Percentiles rank a stretch among this genome's conserved stretches.
These are phyloP conservation scores for Didymella glomerata DNA, from an alignment of 2,329 filamentous ascomycete genomes.

Conservation along the genomic window DNA sequence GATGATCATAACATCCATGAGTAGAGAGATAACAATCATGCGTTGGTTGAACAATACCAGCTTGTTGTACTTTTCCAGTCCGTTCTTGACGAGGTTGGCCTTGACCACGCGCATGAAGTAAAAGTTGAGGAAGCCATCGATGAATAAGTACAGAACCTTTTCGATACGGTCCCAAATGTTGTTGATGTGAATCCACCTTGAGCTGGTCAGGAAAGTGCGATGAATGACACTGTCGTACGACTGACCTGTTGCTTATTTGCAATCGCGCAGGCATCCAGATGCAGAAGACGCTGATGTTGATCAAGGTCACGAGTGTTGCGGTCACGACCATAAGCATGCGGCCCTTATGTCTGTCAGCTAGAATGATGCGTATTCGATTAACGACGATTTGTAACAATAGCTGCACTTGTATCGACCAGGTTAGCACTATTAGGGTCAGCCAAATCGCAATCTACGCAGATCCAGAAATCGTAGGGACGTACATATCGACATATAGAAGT, in stretches of 20 bases:
- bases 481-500: constrained; percentile 42
- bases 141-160: constrained; percentile 36
- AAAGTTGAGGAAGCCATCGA: constrained; percentile 36
- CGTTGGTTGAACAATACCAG: constrained; percentile 39
- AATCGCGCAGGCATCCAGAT: constrained; percentile 44
- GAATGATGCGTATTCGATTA: constrained; percentile 40
- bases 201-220: neutral
- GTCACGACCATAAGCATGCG: constrained; percentile 26
- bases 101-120: constrained; percentile 40
- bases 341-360: constrained; percentile 30
- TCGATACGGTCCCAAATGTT: constrained; percentile 40
- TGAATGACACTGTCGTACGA: neutral
- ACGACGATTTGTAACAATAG: constrained; percentile 44
- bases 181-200: constrained; percentile 34
- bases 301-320: constrained; percentile 27
- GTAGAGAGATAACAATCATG: constrained; percentile 38
- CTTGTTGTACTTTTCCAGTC: constrained; percentile 38
- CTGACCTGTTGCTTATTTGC: constrained; percentile 31
- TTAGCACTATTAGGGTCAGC: constrained; percentile 28
- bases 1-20: constrained; percentile 51
- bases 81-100: constrained; percentile 38
- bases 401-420: constrained; percentile 42
- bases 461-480: constrained; percentile 11
- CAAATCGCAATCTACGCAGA: no score
- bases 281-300: constrained; percentile 44